Percentiles rank a stretch among this genome's conserved stretches.
These are phyloP conservation scores for Skeletonema menzelii DNA, from an alignment of 108 stramenopile genomes.

Conservation along the genomic window DNA sequence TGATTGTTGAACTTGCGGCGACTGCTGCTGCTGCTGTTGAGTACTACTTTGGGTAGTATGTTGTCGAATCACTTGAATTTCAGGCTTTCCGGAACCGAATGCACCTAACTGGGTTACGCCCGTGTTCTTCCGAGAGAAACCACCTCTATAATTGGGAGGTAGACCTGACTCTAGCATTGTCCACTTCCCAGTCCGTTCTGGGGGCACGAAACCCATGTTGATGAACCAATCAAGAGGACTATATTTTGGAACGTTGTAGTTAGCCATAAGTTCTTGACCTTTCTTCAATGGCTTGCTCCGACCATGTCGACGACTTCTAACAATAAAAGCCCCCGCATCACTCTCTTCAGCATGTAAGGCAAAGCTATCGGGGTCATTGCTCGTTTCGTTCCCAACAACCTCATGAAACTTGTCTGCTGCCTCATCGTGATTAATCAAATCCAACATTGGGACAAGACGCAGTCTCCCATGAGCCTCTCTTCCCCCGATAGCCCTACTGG, in stretches of 20 bases:
- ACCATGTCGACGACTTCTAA: slow-evolving; percentile 69
- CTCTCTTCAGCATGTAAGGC: slow-evolving; percentile 43
- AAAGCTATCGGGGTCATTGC: slow-evolving; percentile 21
- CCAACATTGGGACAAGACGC: slow-evolving; percentile 74
- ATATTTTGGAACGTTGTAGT: slow-evolving; percentile 87
- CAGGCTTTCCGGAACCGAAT: slow-evolving; percentile 20
- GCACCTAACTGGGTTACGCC: slow-evolving; percentile 10
- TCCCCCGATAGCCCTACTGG: slow-evolving; percentile 74
- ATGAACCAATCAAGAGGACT: slow-evolving; percentile 86
- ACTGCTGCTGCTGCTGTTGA: not conserved
- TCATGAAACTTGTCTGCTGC: slow-evolving; percentile 77
- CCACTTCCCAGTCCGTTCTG: slow-evolving; percentile 71
- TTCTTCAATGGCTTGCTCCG: slow-evolving; percentile 58
- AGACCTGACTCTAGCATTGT: slow-evolving; percentile 43
- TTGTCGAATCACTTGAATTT: slow-evolving; percentile 21
- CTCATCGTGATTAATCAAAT: slow-evolving; percentile 84
- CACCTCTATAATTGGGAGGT: slow-evolving; percentile 34
- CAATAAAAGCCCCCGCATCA: slow-evolving; percentile 77
- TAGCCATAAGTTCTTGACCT: slow-evolving; percentile 79
- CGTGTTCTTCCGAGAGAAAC: slow-evolving; percentile 17
- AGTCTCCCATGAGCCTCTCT: slow-evolving; percentile 57
- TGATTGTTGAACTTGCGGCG: not conserved
- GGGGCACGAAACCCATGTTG: slow-evolving; percentile 79
- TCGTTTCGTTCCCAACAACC: slow-evolving; percentile 59
- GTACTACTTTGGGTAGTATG: not conserved